Evolutionary conservation across 192 early-diverging fungal genomes (phyloP).

Genomic region (Coemansia sp.): DNA sequence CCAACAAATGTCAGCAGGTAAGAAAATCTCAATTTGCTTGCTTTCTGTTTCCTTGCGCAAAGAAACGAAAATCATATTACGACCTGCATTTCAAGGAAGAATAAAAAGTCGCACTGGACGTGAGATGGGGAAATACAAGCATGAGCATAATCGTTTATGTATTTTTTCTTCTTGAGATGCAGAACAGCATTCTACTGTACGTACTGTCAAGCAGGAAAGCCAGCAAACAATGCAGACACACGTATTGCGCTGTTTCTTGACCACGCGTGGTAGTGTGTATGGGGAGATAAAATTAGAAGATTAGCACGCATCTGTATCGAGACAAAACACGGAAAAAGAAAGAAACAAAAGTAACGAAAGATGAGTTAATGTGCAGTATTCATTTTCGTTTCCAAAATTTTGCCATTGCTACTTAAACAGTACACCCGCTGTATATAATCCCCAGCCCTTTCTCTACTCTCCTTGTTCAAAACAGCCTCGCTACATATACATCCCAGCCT

Average conservation of each 20-base stretch:
- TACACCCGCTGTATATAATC: neutral
- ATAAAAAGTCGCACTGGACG: too few species aligned
- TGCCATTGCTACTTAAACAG: too few species aligned
- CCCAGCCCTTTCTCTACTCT: neutral
- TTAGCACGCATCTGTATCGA: too few species aligned
- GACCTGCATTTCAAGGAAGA: too few species aligned
- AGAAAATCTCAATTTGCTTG: too few species aligned
- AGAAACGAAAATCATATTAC: too few species aligned
- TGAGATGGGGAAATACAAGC: too few species aligned
- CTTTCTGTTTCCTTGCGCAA: too few species aligned
- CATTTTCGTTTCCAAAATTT: neutral
- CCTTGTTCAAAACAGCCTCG: neutral
- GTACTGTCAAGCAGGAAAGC: neutral
- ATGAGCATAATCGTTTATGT: too few species aligned
- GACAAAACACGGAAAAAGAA: too few species aligned
- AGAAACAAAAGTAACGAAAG: neutral
- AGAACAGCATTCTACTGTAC: neutral
- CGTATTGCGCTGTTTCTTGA: neutral
- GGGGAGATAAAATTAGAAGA: neutral
- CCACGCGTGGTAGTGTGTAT: neutral
- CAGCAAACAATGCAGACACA: neutral
- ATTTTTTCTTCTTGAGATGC: neutral
- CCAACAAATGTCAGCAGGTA: too few species aligned
- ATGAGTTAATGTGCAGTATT: neutral
- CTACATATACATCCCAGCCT: neutral